Conservation (phyloP, 1,284 basidiomycete genomes). For the Singerocomus inundabilis region DNA sequence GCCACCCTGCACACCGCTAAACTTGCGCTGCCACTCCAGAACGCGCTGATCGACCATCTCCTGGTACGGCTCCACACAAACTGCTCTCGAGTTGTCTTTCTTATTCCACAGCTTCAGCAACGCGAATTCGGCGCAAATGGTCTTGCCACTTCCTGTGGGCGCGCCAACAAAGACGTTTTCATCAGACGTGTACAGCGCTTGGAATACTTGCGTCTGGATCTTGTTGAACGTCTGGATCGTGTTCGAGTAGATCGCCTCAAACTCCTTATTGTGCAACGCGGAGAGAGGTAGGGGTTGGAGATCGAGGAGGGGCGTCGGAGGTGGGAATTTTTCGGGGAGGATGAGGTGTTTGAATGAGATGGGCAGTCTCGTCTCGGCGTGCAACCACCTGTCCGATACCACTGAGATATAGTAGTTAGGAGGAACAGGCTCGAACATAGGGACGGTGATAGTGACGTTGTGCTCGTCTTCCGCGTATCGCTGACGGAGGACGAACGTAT, state of each 20-base stretch:
- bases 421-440: slow-evolving; percentile 95
- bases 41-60: slow-evolving; percentile 95
- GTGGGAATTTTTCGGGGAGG: slow-evolving; percentile 95
- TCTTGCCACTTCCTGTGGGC: slow-evolving; percentile 96
- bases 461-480: slow-evolving; percentile 93
- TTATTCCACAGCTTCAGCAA: slow-evolving; percentile 91
- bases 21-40: slow-evolving; percentile 87
- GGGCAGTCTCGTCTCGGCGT: slow-evolving; percentile 91
- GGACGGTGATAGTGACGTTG: slow-evolving; percentile 90
- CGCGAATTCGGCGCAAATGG: slow-evolving; percentile 96
- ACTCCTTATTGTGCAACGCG: slow-evolving; percentile 90
- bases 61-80: slow-evolving; percentile 95
- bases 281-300: slow-evolving; percentile 89
- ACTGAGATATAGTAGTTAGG: slow-evolving; percentile 98
- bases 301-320: slow-evolving; percentile 90
- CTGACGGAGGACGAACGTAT: slow-evolving; percentile 88
- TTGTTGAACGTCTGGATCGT: slow-evolving; percentile 91
- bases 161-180: slow-evolving; percentile 97
- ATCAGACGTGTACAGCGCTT: slow-evolving; percentile 93
- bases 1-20: slow-evolving; percentile 79
- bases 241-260: slow-evolving; percentile 80
- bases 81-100: slow-evolving; percentile 82
- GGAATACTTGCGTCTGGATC: slow-evolving; percentile 99
- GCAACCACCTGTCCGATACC: slow-evolving; percentile 94
- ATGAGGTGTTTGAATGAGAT: slow-evolving; percentile 99